phyloP scores from a whole-genome alignment of 768 basidiomycete species.

The Serpula lacrymans region DNA sequence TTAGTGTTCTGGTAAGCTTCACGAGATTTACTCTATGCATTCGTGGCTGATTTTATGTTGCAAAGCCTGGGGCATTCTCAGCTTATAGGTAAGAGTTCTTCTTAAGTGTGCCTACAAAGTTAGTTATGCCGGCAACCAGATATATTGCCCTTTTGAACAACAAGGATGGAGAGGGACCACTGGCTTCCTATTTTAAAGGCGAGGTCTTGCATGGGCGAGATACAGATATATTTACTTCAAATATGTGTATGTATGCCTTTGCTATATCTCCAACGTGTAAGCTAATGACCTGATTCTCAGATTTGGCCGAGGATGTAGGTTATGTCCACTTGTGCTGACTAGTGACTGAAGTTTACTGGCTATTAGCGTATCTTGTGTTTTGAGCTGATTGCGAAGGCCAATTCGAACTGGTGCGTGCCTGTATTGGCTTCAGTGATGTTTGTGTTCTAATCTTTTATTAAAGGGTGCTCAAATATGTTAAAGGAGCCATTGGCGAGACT shows the following conservation, averaged over 20 bases:
- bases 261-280: neutral
- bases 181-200: constrained; percentile 97
- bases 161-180: constrained; percentile 73
- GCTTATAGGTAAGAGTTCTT: constrained; percentile 63
- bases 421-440: constrained; percentile 13
- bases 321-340: constrained; percentile 1
- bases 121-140: constrained; percentile 25
- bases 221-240: constrained; percentile 92
- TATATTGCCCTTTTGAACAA: constrained; percentile 91
- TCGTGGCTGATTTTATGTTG: neutral
- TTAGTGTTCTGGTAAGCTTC: constrained; percentile 77
- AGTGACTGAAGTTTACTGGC: constrained; percentile 14
- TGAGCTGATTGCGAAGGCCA: constrained; percentile 72
- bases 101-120: neutral
- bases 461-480: constrained; percentile 97
- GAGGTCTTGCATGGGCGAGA: constrained; percentile 82
- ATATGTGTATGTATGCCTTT: constrained; percentile 71
- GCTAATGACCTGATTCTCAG: constrained; percentile 33
- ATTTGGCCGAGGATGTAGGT: constrained; percentile 84
- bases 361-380: constrained; percentile 79
- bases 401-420: constrained; percentile 65
- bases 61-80: constrained; percentile 88
- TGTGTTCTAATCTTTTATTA: constrained; percentile 8
- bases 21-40: too few relatives aligned
- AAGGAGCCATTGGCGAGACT: constrained; percentile 88